Evolutionary conservation across 495 filamentous ascomycete genomes (phyloP).

Genomic region (Hypoxylon lienhwacheense): DNA sequence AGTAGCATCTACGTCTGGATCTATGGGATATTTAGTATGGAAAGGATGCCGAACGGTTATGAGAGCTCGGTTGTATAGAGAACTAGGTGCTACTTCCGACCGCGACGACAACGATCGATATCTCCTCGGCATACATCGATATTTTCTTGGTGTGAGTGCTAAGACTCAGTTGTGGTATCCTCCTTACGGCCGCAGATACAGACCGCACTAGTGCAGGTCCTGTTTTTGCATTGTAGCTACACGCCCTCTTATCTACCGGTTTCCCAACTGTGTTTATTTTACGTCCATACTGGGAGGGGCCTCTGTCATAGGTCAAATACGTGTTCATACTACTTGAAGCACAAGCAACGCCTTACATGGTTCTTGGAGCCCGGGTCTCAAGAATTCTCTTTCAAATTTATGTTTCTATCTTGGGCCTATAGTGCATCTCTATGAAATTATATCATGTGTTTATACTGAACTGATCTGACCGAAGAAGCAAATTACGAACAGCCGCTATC

Average conservation of each 20-base stretch:
- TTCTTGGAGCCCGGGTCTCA: constrained; percentile 3
- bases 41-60: background rate
- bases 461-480: constrained; percentile 5
- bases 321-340: constrained; percentile 1
- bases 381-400: constrained; percentile 1
- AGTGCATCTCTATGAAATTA: no score
- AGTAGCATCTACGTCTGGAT: constrained; percentile 9
- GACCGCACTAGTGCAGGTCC: constrained; percentile 33
- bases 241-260: constrained; percentile 16
- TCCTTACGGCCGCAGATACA: constrained; percentile 29
- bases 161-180: constrained; percentile 20
- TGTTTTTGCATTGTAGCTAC: constrained; percentile 20
- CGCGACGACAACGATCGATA: constrained; percentile 4
- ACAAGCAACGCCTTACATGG: constrained; percentile 3
- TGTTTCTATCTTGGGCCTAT: no score
- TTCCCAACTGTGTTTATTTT: background rate
- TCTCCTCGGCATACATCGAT: constrained; percentile 13
- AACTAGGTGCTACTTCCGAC: constrained; percentile 26
- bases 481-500: constrained; percentile 12
- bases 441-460: background rate
- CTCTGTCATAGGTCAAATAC: constrained; percentile 1
- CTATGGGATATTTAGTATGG: constrained; percentile 2
- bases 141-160: constrained; percentile 21
- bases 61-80: background rate
- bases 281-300: constrained; percentile 2